Evolutionary conservation across 176 grass and related monocot genomes (phyloP).

Genomic region (Alopecurus myosuroides): DNA sequence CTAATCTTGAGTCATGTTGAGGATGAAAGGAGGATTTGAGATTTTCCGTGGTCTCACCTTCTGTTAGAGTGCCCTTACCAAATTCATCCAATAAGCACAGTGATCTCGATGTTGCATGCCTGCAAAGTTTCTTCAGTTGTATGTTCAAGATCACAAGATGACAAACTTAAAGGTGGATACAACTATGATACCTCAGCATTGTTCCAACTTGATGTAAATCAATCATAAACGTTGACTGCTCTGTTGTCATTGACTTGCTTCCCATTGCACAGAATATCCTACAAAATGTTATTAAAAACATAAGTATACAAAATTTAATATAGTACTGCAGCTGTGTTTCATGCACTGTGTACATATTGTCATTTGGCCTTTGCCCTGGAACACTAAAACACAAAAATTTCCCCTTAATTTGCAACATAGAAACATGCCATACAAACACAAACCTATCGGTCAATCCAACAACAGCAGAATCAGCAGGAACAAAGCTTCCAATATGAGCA

Average conservation of each 20-base stretch:
- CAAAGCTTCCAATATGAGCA: conserved; percentile 98
- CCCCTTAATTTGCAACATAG: not conserved
- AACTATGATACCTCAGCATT: conserved; percentile 81
- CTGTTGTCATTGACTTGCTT: conserved; percentile 82
- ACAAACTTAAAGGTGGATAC: conserved; percentile 8
- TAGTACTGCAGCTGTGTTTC: not conserved
- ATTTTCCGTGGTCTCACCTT: conserved; percentile 46
- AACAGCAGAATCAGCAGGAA: conserved; percentile 93
- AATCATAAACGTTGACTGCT: conserved; percentile 96
- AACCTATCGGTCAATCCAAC: conserved; percentile 91
- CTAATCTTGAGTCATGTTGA: conserved; percentile 5
- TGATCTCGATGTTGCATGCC: conserved; percentile 85
- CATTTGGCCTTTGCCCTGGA: conserved; percentile 13
- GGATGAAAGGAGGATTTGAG: not conserved
- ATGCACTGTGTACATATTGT: not conserved
- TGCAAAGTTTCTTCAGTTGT: conserved; percentile 30
- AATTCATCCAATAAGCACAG: conserved; percentile 96
- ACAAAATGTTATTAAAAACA: conserved; percentile 19
- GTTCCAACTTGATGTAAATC: conserved; percentile 98
- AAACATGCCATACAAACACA: not conserved
- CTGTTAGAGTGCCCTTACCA: conserved; percentile 91
- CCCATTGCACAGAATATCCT: conserved; percentile 98
- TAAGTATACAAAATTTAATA: conserved; percentile 1
- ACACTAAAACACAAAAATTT: not conserved
- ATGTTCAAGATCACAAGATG: conserved; percentile 15